phyloP scores from a whole-genome alignment of 495 filamentous ascomycete genomes.

The Filosporella fistucella region DNA sequence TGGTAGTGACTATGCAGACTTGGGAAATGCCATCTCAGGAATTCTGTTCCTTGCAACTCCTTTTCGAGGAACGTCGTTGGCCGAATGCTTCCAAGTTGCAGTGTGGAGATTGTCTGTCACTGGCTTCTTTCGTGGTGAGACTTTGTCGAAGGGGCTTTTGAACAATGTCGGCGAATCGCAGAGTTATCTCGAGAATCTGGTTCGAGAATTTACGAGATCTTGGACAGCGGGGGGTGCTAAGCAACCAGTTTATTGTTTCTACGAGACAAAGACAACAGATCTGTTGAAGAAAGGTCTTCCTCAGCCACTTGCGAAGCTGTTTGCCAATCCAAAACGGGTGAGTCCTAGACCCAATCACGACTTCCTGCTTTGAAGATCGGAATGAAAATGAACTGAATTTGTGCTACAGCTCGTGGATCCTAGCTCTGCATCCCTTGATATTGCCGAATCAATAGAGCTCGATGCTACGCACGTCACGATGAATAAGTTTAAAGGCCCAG shows the following conservation, averaged over 20 bases:
- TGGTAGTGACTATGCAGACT: constrained; percentile 8
- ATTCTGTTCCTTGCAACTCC: constrained; percentile 33
- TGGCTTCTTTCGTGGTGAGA: background rate
- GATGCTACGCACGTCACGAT: background rate
- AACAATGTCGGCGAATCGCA: background rate
- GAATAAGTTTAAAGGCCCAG: constrained; percentile 4
- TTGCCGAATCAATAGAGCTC: background rate
- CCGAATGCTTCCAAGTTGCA: background rate
- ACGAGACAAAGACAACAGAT: background rate
- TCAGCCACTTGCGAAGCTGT: background rate
- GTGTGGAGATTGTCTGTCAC: background rate
- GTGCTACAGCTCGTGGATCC: background rate
- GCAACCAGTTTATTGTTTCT: background rate
- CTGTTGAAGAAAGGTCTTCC: background rate
- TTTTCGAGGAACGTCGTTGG: constrained; percentile 24
- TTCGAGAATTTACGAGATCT: background rate
- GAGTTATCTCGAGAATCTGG: background rate
- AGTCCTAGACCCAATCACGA: background rate
- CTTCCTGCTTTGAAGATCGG: background rate
- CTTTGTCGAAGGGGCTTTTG: background rate
- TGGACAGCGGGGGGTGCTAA: background rate
- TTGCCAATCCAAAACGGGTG: background rate
- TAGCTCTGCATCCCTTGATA: background rate
- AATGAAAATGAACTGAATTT: background rate
- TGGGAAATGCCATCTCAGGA: constrained; percentile 20